These are phyloP conservation scores for Rosa rugosa DNA, from an alignment of 306 rosid genomes.

Conservation along the genomic window DNA sequence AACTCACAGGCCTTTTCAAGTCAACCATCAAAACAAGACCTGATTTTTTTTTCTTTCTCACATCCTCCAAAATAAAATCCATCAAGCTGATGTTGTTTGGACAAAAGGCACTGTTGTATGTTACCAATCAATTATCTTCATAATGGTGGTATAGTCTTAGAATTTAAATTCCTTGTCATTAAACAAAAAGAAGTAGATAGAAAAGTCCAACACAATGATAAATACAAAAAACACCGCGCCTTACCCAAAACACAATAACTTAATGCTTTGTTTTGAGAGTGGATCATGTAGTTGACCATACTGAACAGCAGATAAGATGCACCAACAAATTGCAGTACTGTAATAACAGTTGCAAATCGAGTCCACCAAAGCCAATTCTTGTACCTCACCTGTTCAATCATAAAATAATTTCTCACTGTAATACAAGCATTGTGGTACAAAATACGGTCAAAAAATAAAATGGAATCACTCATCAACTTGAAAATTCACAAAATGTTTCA, in stretches of 20 bases:
- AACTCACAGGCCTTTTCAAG: not conserved
- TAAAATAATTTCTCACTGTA: not conserved
- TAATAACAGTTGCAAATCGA: constrained; percentile 45
- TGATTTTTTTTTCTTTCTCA: not conserved
- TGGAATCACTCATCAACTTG: not conserved
- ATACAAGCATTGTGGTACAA: constrained; percentile 20
- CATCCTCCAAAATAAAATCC: not conserved
- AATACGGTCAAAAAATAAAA: not conserved
- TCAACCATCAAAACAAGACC: not conserved
- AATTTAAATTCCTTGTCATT: not conserved
- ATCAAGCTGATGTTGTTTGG: not conserved
- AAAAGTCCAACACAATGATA: not conserved
- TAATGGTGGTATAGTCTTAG: not conserved
- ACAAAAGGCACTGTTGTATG: not conserved
- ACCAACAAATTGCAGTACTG: constrained; percentile 50
- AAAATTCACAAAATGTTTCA: not conserved
- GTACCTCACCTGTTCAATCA: constrained; percentile 51
- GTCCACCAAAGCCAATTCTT: constrained; percentile 84
- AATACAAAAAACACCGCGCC: constrained; percentile 15
- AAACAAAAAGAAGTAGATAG: not conserved
- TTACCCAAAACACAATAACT: constrained; percentile 58
- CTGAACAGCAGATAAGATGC: constrained; percentile 56
- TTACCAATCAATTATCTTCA: not conserved
- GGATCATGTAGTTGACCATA: constrained; percentile 33
- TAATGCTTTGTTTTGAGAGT: constrained; percentile 23